Conservation (phyloP, 2,329 filamentous ascomycete species). For the Rhinocladiella similis region DNA sequence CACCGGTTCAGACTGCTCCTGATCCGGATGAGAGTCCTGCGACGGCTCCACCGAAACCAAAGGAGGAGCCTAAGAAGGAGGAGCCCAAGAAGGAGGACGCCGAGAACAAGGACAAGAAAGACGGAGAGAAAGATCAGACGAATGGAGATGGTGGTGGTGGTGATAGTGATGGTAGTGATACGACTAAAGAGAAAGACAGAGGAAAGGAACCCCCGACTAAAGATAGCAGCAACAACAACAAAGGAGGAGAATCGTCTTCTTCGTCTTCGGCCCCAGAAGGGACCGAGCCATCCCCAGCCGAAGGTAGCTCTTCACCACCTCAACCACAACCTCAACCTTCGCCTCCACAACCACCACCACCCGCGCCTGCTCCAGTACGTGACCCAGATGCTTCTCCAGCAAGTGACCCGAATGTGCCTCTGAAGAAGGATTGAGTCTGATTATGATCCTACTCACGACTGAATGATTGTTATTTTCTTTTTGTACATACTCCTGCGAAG, state of each 20-base stretch:
- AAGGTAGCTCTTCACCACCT: neutral
- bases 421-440: conserved; percentile 10
- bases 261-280: neutral
- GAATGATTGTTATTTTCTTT: too few species aligned
- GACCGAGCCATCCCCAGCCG: too few species aligned
- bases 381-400: conserved; percentile 19
- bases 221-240: neutral
- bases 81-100: conserved; percentile 1
- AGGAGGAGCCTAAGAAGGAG: conserved; percentile 11
- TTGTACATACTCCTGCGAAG: too few species aligned
- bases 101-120: neutral
- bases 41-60: conserved; percentile 23
- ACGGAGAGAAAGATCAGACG: neutral
- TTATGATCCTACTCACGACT: too few species aligned
- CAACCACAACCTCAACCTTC: neutral
- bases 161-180: neutral
- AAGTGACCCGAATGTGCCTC: conserved; percentile 15
- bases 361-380: neutral
- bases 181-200: neutral
- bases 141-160: neutral
- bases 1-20: conserved; percentile 6
- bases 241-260: neutral
- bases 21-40: conserved; percentile 29
- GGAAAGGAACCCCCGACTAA: too few species aligned
- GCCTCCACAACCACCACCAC: neutral